Evolutionary conservation across 2,329 filamentous ascomycete genomes (phyloP).

Genomic region (Aspergillus spinulosporus): DNA sequence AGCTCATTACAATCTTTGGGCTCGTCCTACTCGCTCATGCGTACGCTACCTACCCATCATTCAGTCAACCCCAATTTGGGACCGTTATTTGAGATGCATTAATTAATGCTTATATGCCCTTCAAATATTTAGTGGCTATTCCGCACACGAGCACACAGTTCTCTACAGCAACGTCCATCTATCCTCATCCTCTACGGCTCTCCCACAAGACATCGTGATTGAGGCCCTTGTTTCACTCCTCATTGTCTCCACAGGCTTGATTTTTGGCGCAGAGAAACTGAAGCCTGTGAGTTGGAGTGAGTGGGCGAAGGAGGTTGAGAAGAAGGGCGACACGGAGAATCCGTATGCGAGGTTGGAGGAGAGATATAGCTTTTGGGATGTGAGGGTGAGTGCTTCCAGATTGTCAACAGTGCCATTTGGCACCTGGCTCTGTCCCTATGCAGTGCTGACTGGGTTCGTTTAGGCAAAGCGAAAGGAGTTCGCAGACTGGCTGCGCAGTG

Average conservation of each 20-base stretch:
- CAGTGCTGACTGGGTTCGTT: conserved; percentile 18
- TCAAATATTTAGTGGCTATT: conserved; percentile 72
- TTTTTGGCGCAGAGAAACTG: conserved; percentile 72
- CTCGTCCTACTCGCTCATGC: conserved; percentile 80
- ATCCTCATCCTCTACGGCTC: conserved; percentile 46
- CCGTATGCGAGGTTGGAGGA: conserved; percentile 79
- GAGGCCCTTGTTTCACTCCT: conserved; percentile 81
- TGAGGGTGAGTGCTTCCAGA: conserved; percentile 60
- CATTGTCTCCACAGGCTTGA: conserved; percentile 79
- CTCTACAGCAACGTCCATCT: conserved; percentile 62
- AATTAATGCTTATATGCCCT: not conserved
- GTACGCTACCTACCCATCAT: conserved; percentile 56
- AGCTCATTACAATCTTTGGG: conserved; percentile 70
- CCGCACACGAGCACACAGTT: conserved; percentile 85
- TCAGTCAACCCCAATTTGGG: not conserved
- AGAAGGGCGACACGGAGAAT: conserved; percentile 68
- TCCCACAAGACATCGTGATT: conserved; percentile 83
- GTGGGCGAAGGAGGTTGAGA: conserved; percentile 72
- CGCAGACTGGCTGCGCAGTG: conserved; percentile 65
- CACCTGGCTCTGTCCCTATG: too few relatives aligned
- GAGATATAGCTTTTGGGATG: conserved; percentile 81
- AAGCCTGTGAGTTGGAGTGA: conserved; percentile 85
- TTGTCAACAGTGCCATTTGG: too few relatives aligned
- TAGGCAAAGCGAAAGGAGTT: conserved; percentile 71
- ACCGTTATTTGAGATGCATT: not conserved